Percentiles rank a stretch among this genome's conserved stretches.
These are phyloP conservation scores for Biscogniauxia mediterranea DNA, from an alignment of 2,329 filamentous ascomycete genomes.

Conservation along the genomic window DNA sequence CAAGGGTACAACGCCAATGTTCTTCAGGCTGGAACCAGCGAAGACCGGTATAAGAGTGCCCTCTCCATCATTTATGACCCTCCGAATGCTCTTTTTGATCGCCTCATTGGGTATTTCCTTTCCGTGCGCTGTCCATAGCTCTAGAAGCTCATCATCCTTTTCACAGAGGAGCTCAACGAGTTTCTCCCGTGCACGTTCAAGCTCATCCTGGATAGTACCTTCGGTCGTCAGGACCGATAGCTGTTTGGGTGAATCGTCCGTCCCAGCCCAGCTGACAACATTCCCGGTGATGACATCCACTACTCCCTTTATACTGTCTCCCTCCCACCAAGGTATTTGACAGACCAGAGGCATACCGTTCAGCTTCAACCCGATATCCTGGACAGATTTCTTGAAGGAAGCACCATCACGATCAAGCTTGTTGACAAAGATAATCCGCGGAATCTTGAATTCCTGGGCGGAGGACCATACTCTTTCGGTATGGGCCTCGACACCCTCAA, in stretches of 20 bases:
- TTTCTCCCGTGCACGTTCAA: constrained; percentile 71
- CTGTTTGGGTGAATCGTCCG: constrained; percentile 36
- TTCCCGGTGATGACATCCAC: constrained; percentile 78
- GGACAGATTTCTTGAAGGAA: constrained; percentile 78
- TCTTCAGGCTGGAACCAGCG: constrained; percentile 87
- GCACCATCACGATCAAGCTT: constrained; percentile 83
- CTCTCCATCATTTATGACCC: constrained; percentile 64
- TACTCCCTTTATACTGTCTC: constrained; percentile 76
- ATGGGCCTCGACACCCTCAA: constrained; percentile 93
- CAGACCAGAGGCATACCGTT: constrained; percentile 86
- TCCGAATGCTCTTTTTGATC: constrained; percentile 72
- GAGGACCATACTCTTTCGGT: constrained; percentile 96
- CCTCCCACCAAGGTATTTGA: constrained; percentile 92
- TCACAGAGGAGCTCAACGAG: constrained; percentile 85
- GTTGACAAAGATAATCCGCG: constrained; percentile 78
- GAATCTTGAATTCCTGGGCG: constrained; percentile 81
- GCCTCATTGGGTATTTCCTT: constrained; percentile 68
- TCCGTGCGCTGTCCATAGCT: constrained; percentile 75
- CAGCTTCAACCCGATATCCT: constrained; percentile 78
- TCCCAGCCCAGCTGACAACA: constrained; percentile 68
- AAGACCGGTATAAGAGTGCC: constrained; percentile 83
- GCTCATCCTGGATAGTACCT: constrained; percentile 57
- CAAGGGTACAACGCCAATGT: constrained; percentile 89
- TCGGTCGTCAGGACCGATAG: constrained; percentile 54
- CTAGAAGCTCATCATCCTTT: constrained; percentile 82